Base-by-base conservation (phyloP, 352 stramenopile genomes). In the Phytophthora sojae region DNA sequence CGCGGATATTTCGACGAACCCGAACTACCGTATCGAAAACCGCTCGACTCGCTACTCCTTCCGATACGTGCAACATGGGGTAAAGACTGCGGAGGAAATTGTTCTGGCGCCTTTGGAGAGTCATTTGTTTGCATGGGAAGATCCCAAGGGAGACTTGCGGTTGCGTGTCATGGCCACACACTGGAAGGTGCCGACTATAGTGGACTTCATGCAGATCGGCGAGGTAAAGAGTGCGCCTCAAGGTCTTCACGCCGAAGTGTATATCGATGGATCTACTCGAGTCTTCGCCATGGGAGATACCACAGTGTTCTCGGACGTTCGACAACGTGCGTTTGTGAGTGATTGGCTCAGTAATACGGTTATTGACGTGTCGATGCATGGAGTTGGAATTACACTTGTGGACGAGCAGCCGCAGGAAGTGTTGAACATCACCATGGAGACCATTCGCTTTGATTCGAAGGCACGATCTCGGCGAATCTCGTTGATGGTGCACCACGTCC, bases 341-440 rank as follows among this genome's bases (percentile, higher is more conserved):
- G 89, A 96, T 65, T 93, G 87, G 82, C 77, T 95, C 9, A 93
- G 73, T 56, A 82, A 90, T 67, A 83, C 75, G 8, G 58, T 92
- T n/a, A 86, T 97, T 45, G 89, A 96, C 54, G 64, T 96, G 32
- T 81, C 79, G 21, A 68, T 97, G 49, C 84, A 93, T 54, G 87
- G 87, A 61, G 64, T 94, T 39, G 84, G 85, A 61, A 88, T 94
- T 52, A 96, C 87, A 15, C 77, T 97, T 42, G 89, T 97, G 21
- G 90, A 97, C 30, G 71, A 77, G 11, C 76, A 87, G 52, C 90
- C 90, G 3, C 84, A 85, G 47, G 90, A 97, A 67, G 76, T 95
- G 30, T 56, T 96, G 61, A 97, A 96, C 79, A 82, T 97, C 52
- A 96, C 88, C 14, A 89, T 97, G 82, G 90, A 97, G 65, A 92